phyloP scores from a whole-genome alignment of 192 early-diverging fungal species.

The Funneliformis mosseae region DNA sequence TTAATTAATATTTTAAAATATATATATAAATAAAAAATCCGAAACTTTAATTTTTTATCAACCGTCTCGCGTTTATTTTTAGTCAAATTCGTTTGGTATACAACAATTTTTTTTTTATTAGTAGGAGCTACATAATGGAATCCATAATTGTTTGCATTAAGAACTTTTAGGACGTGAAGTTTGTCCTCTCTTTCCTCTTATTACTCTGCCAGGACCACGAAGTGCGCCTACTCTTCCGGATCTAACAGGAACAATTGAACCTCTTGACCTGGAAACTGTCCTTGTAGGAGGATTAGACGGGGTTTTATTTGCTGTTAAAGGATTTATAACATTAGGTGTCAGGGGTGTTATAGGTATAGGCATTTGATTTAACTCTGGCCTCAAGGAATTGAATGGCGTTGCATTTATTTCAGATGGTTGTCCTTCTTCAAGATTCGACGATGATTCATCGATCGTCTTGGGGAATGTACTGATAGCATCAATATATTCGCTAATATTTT shows the following conservation, averaged over 20 bases:
- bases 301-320: neutral
- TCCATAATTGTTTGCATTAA: neutral
- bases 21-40: no score
- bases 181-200: neutral
- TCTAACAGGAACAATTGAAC: neutral
- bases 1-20: no score
- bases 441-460: neutral
- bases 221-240: neutral
- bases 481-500: constrained; percentile 10
- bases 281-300: neutral
- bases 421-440: neutral
- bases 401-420: neutral
- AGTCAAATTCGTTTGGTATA: no score
- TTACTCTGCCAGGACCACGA: neutral
- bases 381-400: neutral
- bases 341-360: neutral
- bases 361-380: neutral
- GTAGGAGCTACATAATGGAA: no score
- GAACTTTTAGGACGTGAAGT: neutral
- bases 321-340: neutral
- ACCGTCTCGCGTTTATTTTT: no score
- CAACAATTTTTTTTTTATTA: no score
- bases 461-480: neutral
- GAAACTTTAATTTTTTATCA: no score
- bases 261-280: neutral